phyloP scores from a whole-genome alignment of 1,139 yeast genomes.

The Protomyces lactucae-debilis region DNA sequence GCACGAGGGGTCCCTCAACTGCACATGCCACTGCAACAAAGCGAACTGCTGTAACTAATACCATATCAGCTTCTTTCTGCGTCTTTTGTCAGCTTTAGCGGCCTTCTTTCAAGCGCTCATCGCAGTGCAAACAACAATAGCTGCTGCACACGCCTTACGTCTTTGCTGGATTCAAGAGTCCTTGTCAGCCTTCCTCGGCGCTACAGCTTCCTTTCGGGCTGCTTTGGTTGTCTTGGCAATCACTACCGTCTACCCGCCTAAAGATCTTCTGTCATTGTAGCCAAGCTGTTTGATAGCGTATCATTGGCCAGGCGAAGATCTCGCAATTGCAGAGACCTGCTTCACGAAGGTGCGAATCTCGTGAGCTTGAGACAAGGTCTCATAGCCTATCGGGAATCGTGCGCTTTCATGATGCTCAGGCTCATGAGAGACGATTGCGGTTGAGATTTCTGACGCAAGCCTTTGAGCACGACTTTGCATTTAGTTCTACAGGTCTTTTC shows the following conservation, averaged over 20 bases:
- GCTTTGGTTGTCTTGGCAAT: not conserved
- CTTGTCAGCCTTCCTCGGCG: not conserved
- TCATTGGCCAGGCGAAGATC: not conserved
- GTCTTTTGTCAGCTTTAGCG: not conserved
- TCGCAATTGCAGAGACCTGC: not conserved
- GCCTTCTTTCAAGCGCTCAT: not conserved
- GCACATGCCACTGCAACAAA: no score
- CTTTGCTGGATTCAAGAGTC: not conserved
- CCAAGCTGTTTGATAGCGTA: not conserved
- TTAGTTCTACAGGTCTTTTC: not conserved
- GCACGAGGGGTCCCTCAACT: no score
- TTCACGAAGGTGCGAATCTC: not conserved
- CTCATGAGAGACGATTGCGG: not conserved
- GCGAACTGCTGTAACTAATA: not conserved
- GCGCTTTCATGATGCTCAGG: not conserved
- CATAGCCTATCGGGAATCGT: not conserved
- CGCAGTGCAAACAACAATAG: not conserved
- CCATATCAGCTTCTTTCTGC: not conserved
- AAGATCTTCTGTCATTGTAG: not conserved
- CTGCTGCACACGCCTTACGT: not conserved
- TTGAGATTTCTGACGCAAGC: not conserved
- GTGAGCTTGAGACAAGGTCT: not conserved
- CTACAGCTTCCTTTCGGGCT: not conserved
- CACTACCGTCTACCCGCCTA: no score
- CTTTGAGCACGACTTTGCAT: not conserved